Evolutionary conservation across 345 rosid genomes (phyloP).

Genomic region (Melaleuca alternifolia): DNA sequence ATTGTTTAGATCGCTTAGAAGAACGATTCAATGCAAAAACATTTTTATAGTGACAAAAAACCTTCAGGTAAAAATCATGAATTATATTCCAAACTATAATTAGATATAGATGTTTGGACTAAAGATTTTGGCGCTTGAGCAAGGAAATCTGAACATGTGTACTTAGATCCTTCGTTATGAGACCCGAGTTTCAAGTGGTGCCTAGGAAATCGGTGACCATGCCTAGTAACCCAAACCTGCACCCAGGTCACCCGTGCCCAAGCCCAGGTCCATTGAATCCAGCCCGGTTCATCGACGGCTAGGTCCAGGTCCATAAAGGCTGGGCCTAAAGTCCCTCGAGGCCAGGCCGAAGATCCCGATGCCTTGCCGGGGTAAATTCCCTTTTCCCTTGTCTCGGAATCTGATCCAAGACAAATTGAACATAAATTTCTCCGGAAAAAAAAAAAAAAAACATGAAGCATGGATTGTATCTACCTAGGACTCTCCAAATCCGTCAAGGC

Average conservation of each 20-base stretch:
- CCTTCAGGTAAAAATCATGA: neutral
- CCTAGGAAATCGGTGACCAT: neutral
- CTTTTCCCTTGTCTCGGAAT: neutral
- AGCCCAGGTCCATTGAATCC: neutral
- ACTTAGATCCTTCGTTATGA: accelerated
- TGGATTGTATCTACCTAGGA: neutral
- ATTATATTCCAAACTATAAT: neutral
- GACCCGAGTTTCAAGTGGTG: neutral
- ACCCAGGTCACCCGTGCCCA: neutral
- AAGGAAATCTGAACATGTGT: neutral
- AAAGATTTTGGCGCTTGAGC: neutral
- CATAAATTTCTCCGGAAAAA: neutral
- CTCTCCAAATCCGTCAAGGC: neutral
- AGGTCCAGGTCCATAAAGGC: no score
- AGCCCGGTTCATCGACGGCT: neutral
- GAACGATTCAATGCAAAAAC: no score
- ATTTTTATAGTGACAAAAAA: no score
- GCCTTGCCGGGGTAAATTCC: neutral
- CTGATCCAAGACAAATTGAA: neutral
- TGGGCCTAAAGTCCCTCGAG: neutral
- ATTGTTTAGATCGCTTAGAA: neutral
- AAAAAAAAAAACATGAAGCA: neutral
- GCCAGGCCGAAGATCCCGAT: neutral
- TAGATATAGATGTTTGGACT: neutral
- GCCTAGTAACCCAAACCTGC: neutral